Evolutionary conservation across 2,329 filamentous ascomycete species (phyloP).

Genomic region (Diaporthe aspalathi): DNA sequence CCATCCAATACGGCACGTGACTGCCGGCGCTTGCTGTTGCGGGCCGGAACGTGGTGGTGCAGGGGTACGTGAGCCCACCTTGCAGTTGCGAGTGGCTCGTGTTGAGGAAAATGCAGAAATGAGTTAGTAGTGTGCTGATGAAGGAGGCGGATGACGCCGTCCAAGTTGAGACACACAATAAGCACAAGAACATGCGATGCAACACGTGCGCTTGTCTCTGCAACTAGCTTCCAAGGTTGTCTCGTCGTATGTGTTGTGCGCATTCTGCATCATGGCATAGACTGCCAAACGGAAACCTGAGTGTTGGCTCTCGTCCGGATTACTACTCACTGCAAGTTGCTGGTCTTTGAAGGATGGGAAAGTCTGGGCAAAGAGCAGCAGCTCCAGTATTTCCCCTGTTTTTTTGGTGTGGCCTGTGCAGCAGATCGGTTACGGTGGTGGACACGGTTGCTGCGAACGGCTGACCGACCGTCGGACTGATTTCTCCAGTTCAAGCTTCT

Average conservation of each 20-base stretch:
- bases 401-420: constrained; percentile 8
- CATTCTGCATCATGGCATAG: not conserved
- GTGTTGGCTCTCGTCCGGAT: not conserved
- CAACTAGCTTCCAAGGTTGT: not conserved
- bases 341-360: not conserved
- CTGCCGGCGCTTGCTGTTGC: not conserved
- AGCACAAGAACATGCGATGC: constrained; percentile 21
- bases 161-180: constrained; percentile 8
- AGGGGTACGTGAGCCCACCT: constrained; percentile 23
- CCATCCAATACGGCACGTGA: constrained; percentile 13
- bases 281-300: no score
- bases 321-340: not conserved
- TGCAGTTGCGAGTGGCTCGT: not conserved
- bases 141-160: constrained; percentile 18
- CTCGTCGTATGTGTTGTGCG: not conserved
- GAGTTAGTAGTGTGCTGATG: not conserved
- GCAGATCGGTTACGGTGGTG: not conserved
- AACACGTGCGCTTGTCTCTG: constrained; percentile 15
- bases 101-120: not conserved
- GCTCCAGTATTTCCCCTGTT: not conserved
- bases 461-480: not conserved
- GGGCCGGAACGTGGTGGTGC: constrained; percentile 19
- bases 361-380: not conserved
- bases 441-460: not conserved
- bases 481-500: not conserved